phyloP scores from a whole-genome alignment of 345 rosid genomes.

The Citrus unshiu region DNA sequence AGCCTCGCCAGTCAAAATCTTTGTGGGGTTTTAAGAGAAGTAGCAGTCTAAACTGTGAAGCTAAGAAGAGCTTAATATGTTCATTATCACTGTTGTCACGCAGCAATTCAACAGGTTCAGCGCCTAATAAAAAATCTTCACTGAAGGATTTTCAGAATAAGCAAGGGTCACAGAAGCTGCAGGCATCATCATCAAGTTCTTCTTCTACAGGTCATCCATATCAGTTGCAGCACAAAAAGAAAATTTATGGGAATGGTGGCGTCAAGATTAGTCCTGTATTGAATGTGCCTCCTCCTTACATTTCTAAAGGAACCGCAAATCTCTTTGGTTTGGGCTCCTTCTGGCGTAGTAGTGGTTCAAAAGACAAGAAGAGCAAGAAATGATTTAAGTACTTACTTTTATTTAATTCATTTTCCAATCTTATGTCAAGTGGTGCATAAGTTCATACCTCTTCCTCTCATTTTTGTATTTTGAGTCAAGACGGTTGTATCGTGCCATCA shows the following conservation, averaged over 20 bases:
- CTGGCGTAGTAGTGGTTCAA: constrained; percentile 37
- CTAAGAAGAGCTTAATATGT: constrained; percentile 48
- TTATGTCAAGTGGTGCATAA: neutral
- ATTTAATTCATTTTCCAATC: neutral
- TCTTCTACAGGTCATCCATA: constrained; percentile 13
- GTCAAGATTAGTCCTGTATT: constrained; percentile 56
- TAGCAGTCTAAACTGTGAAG: constrained; percentile 56
- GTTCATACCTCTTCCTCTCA: too few species aligned
- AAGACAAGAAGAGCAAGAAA: constrained; percentile 50
- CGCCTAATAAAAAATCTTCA: constrained; percentile 23
- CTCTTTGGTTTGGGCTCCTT: constrained; percentile 61
- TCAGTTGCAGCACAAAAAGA: constrained; percentile 42
- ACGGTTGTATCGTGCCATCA: too few species aligned
- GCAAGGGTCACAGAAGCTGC: constrained; percentile 38
- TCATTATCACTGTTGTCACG: constrained; percentile 59
- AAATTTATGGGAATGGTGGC: constrained; percentile 33
- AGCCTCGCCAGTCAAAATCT: constrained; percentile 39
- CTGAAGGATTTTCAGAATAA: constrained; percentile 32
- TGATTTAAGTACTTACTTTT: constrained; percentile 4
- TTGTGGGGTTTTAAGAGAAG: constrained; percentile 87
- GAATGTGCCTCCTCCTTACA: constrained; percentile 58
- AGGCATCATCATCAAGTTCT: constrained; percentile 25
- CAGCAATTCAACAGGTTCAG: constrained; percentile 73
- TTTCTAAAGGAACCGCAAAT: constrained; percentile 41
- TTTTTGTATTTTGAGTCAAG: too few species aligned